Percentiles rank a stretch among this genome's conserved stretches.
Conservation (phyloP, 2,329 filamentous ascomycete genomes). For the Stagonosporopsis chrysanthemi region DNA sequence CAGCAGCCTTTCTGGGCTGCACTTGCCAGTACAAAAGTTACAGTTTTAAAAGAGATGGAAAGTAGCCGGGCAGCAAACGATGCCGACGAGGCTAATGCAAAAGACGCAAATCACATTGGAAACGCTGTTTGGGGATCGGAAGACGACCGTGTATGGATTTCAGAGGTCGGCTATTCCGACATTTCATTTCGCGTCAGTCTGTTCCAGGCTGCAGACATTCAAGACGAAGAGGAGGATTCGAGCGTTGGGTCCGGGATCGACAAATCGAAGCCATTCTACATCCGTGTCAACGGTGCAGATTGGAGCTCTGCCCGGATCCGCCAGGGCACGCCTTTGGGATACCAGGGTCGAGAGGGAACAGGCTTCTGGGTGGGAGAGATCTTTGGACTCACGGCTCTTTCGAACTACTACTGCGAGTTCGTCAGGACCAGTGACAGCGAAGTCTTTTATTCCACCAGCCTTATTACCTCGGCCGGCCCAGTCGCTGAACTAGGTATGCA, state of each 20-base stretch:
- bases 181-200: slow-evolving; percentile 77
- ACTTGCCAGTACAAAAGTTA: slow-evolving; percentile 93
- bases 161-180: slow-evolving; percentile 78
- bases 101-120: slow-evolving; percentile 78
- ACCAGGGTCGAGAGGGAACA: slow-evolving; percentile 54
- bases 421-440: slow-evolving; percentile 71
- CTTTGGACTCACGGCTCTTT: slow-evolving; percentile 72
- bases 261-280: slow-evolving; percentile 77
- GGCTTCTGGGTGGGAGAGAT: slow-evolving; percentile 74
- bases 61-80: slow-evolving; percentile 79
- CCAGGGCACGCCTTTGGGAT: slow-evolving; percentile 57
- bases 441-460: slow-evolving; percentile 74
- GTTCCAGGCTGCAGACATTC: slow-evolving; percentile 59
- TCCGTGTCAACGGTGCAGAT: slow-evolving; percentile 77
- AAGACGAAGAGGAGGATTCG: slow-evolving; percentile 45
- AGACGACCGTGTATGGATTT: slow-evolving; percentile 79
- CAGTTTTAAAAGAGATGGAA: slow-evolving; percentile 81
- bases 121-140: slow-evolving; percentile 75
- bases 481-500: slow-evolving; percentile 65
- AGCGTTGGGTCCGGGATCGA: slow-evolving; percentile 63
- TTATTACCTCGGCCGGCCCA: slow-evolving; percentile 69
- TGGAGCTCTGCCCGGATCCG: slow-evolving; percentile 81
- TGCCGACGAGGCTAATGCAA: slow-evolving; percentile 75
- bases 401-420: slow-evolving; percentile 81
- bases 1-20: slow-evolving; percentile 94